Conservation (phyloP, 257 asterid species). For the Nicotiana otophora region DNA sequence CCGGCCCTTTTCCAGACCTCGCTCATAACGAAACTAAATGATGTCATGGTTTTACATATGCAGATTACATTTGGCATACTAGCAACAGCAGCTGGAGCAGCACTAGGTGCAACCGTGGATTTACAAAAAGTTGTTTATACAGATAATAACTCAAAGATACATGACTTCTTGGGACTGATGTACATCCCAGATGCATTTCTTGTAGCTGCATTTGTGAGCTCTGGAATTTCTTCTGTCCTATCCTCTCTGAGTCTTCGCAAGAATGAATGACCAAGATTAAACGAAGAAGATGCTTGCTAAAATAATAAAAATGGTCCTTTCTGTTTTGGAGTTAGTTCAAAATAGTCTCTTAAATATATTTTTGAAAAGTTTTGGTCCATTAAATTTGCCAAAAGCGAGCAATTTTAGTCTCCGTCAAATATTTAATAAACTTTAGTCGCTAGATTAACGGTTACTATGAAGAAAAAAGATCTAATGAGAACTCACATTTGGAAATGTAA, state of each 20-base stretch:
- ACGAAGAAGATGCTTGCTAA: too few species aligned
- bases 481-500: too few species aligned
- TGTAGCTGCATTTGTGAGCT: slow-evolving; percentile 6
- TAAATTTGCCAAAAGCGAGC: too few species aligned
- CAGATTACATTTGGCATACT: slow-evolving; percentile 1
- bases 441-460: too few species aligned
- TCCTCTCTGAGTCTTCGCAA: slow-evolving; percentile 2
- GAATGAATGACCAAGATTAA: background rate
- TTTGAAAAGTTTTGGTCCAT: too few species aligned
- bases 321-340: too few species aligned
- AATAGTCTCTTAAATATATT: too few species aligned
- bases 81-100: slow-evolving; percentile 15
- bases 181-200: slow-evolving; percentile 9
- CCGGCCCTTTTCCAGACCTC: too few species aligned
- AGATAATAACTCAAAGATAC: background rate
- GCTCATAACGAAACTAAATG: background rate
- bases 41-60: background rate
- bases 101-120: slow-evolving; percentile 14
- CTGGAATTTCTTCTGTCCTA: slow-evolving; percentile 6
- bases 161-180: background rate
- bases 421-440: too few species aligned
- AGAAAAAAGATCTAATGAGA: too few species aligned
- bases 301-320: too few species aligned
- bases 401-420: too few species aligned
- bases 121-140: background rate